Evolutionary conservation across 225 moss, liverwort and hornwort species (phyloP), one percentile per base, ranked within the genome.

Genomic region (Marchantia paleacea): DNA sequence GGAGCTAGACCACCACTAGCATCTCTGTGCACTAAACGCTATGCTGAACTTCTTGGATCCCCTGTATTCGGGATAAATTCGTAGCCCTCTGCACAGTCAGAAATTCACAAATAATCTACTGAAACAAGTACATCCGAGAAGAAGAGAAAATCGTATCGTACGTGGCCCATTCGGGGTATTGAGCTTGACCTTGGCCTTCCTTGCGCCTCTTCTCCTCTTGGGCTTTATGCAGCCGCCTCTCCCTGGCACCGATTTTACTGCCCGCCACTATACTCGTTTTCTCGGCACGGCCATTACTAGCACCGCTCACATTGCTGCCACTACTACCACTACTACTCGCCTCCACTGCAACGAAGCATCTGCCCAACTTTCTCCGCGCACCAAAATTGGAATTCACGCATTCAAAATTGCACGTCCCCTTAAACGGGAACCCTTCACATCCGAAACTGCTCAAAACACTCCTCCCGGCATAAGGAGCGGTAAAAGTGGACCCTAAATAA

Each of bases 111-210:
- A 75, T 8, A 0, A 0, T 29, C 54, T 7, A n/a, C 2, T 29
- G 1, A 26, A 77, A 65, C 3, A 70, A 2, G 55, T 47, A 18
- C 20, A 20, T 30, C 15, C 8, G 19, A 70, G 19, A 58, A 25
- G 0, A 3, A 19, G 19, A 55, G 9, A 31, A 55, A 58, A 26
- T 31, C 48, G 52, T 11, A 54, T 48, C 84, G 11, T 83, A 87
- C 85, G 83, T 50, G 39, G 88, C 88, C 88, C 88, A 85, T 49
- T 85, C 81, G 2, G 88, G 88, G 31, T 88, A 85, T 39, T 73
- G 72, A 2, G 22, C 61, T 58, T 49, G 50, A 57, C 29, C 52
- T 10, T 51, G 55, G 9, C 48, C 57, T 11, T 77, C 74, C 29
- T 71, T 82, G 18, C 81, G 83, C 79, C 81, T 75, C 88, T 83